Base-by-base conservation (phyloP, 1,284 basidiomycete species). In the Cutaneotrichosporon curvatum region DNA sequence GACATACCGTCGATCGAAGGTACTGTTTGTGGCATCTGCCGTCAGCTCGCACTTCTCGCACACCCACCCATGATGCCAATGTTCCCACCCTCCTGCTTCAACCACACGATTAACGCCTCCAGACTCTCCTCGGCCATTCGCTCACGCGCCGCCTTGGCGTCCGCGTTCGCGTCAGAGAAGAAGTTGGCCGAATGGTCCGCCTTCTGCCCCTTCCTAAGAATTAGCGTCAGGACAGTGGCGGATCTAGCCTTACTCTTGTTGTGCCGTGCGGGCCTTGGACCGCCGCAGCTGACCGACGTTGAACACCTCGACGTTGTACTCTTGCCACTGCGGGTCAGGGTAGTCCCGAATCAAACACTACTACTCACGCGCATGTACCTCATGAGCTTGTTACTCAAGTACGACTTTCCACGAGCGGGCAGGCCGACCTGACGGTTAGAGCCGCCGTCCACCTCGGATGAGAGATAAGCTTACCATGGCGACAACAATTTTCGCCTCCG, bases 221-320 rank as follows among this genome's bases (percentile, higher is more conserved):
- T 38, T 3, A 38, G 37, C 19, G 12, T 23, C 23, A 18, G 12
- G 16, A 18, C 10, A 36, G 8, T 3, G 18, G 19, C 16, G 12
- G 19, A 21, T 32, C 30, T 21, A 25, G 40, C 12, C 40, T 21
- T n/a, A 20, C 38, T 28, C 15, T 18, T 22, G n/a, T 4, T 36
- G 5, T 15, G 45, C 78, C 36, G 45, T 37, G 16, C 78, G 80
- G 4, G 92, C 92, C 55, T 90, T 82, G 1, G 85, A 87, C 22
- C 94, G 81, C 40, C 94, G 81, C 18, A 97, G 76, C 69, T 98
- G 94, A 4, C 95, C 95, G 25, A 97, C 95, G 65, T 98, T 98
- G 77, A 98, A 98, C 1, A 98, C 90, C 76, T 95, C 88, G 50
- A 98, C 95, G 56, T 94, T 82, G 71, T 97, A 99, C 71, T 99